A percentile compares a stretch with the other conserved stretches of the same genome.
Evolutionary conservation across 116 monocot genomes (phyloP).

Genomic region (Zostera marina): DNA sequence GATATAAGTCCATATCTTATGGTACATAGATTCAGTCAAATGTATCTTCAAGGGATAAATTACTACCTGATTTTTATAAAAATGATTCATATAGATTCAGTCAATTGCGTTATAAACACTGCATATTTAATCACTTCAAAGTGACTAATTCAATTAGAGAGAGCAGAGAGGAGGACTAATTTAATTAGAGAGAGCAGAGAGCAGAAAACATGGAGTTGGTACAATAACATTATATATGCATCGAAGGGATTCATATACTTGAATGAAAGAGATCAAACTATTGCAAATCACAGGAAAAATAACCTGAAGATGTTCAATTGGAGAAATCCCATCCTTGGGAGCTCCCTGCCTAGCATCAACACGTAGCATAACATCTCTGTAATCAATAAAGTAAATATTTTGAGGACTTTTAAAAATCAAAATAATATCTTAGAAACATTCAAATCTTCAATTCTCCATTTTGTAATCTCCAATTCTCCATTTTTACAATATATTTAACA

Average conservation of each 20-base stretch:
- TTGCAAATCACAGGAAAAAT: conserved; percentile 4
- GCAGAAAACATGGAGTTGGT: not conserved
- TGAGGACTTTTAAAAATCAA: not conserved
- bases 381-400: conserved; percentile 1
- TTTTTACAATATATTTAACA: no score
- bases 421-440: not conserved
- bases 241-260: not conserved
- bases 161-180: no score
- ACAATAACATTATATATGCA: not conserved
- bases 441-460: not conserved
- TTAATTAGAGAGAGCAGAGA: no score
- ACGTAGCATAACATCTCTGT: conserved; percentile 90
- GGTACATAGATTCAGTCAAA: conserved; percentile 94
- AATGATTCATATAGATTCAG: not conserved
- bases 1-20: conserved; percentile 99
- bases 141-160: not conserved
- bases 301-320: conserved; percentile 89
- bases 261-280: not conserved
- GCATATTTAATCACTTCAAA: not conserved
- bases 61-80: conserved; percentile 45
- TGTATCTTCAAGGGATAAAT: conserved; percentile 96
- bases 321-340: conserved; percentile 89
- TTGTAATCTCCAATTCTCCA: no score
- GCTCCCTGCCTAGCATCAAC: conserved; percentile 89
- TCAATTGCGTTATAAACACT: not conserved